Base-by-base conservation (phyloP, 2,329 filamentous ascomycete species). In the Botryotinia globosa region DNA sequence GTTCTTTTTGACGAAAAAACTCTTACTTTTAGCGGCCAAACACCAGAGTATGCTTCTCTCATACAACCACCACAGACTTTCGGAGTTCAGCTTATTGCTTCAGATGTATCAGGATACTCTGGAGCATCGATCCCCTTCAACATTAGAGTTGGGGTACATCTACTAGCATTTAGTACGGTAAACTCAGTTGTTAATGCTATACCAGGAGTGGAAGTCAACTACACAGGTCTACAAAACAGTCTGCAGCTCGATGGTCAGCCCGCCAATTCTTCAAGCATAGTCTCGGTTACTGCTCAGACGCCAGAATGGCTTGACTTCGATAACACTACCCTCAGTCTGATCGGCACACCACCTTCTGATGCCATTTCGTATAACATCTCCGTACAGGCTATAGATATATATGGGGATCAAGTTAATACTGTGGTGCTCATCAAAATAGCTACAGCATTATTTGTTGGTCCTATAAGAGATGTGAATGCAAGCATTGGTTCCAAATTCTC, bases 21-120 rank as follows among this genome's bases (percentile, higher is more conserved):
- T 0, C 83, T 97, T 56, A 86, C 85, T 0, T 97, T 97, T 77
- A 88, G 87, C 1, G 94, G 94, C 37, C 87, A 83, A 48, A 91
- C 91, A 2, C 94, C 93, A 1, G 83, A 89, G 0, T 84, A 89
- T 64, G 86, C 88, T 73, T 89, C 88, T 42, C 84, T 91, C 16
- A 82, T 89, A 51, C 87, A 90, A 45, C 89, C 89, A 12, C 91
- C 93, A 5, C 91, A 97, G 78, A 87, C 84, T 0, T 96, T 94
- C 78, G 86, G 86, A 32, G 87, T 97, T 73, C 85, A 89, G 74
- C 84, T 97, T 10, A 88, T 96, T 68, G 93, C 92, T 1, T 95
- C 92, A 0, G 92, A 97, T 79, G 87, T 94, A 29, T 84, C 88
- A n/a, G 93, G 92, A 1, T 97, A 94, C 80, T 88, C 91, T 8